A percentile compares a stretch with the other conserved stretches of the same genome.
phyloP scores from a whole-genome alignment of 768 basidiomycete genomes.

The Paxillus involutus region DNA sequence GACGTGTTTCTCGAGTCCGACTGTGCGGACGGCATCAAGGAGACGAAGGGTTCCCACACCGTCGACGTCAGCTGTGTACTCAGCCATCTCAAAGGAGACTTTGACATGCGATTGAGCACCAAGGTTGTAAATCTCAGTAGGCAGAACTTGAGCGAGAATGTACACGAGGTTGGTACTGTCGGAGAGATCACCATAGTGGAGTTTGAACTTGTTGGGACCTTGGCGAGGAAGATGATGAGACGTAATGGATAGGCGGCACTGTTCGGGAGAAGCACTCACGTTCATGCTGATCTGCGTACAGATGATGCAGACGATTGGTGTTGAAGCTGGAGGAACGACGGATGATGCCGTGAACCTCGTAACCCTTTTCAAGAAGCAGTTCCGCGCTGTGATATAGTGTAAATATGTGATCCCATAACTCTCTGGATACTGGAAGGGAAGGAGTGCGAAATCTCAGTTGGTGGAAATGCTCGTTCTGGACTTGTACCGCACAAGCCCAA shows the following conservation, averaged over 20 bases:
- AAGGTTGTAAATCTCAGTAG: constrained; percentile 96
- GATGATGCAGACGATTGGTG: constrained; percentile 90
- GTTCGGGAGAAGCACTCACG: constrained; percentile 46
- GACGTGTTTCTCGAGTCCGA: constrained; percentile 89
- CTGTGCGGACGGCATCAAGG: constrained; percentile 94
- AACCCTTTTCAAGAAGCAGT: constrained; percentile 81
- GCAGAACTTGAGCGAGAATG: constrained; percentile 92
- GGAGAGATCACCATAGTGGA: constrained; percentile 91
- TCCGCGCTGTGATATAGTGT: constrained; percentile 57
- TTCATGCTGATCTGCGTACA: constrained; percentile 92
- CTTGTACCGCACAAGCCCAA: neutral
- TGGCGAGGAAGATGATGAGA: constrained; percentile 4
- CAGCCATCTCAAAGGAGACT: constrained; percentile 99
- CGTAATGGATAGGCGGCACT: neutral
- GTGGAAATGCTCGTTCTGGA: neutral
- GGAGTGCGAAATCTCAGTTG: neutral
- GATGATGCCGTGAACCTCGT: constrained; percentile 93
- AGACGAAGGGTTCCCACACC: constrained; percentile 93
- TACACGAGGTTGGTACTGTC: constrained; percentile 98
- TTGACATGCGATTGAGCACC: constrained; percentile 99
- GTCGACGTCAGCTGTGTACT: constrained; percentile 98
- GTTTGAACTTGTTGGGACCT: constrained; percentile 77
- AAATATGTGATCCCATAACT: constrained; percentile 1
- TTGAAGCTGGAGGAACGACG: constrained; percentile 98
- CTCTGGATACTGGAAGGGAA: neutral